Percentiles rank a stretch among this genome's conserved stretches.
phyloP scores from a whole-genome alignment of 2,329 filamentous ascomycete genomes.

The Cryphonectria japonica region DNA sequence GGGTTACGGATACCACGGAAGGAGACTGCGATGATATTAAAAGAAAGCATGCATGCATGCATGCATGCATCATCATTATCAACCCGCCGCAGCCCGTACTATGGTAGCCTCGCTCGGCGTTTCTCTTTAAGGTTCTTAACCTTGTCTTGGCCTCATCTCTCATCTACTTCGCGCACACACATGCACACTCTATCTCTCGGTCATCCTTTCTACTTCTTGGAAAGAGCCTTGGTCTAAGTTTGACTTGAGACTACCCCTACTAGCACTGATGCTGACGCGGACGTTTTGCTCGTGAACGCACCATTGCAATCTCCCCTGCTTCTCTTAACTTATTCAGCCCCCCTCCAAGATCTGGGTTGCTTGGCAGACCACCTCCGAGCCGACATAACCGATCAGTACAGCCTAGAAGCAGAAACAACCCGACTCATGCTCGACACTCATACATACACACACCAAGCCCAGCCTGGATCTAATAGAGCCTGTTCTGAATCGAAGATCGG shows the following conservation, averaged over 20 bases:
- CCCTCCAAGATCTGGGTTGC: too few relatives aligned
- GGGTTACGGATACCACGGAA: neutral
- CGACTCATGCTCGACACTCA: neutral
- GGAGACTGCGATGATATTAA: neutral
- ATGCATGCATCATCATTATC: neutral
- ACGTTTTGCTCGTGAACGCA: neutral
- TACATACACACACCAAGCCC: neutral
- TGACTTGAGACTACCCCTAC: neutral
- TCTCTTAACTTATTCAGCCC: neutral
- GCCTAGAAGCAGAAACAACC: neutral
- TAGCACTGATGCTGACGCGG: neutral
- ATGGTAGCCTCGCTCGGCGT: neutral
- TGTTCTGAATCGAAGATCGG: neutral
- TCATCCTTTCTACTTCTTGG: neutral
- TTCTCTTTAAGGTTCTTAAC: neutral
- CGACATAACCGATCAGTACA: neutral
- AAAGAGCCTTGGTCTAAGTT: neutral
- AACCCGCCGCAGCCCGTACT: neutral
- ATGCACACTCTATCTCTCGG: neutral
- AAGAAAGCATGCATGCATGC: neutral
- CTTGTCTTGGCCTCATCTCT: constrained; percentile 1
- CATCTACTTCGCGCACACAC: neutral
- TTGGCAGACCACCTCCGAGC: neutral
- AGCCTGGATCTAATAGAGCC: neutral
- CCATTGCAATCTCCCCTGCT: neutral